These are phyloP conservation scores for Sclerotinia spermophila DNA, from an alignment of 2,329 filamentous ascomycete genomes.

Conservation along the genomic window DNA sequence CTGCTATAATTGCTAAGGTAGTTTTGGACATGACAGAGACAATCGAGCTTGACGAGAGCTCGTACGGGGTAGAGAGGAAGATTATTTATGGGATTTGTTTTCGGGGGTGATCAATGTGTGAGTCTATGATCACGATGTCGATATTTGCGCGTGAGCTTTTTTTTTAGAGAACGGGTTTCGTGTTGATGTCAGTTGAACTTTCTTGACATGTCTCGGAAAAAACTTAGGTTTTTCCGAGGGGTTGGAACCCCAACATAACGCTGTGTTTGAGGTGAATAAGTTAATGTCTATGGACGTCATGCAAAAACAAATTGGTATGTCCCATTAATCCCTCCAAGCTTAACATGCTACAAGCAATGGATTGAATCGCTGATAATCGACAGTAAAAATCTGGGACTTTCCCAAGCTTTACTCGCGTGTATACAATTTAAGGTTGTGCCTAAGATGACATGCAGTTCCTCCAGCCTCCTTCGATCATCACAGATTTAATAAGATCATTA, in stretches of 20 bases:
- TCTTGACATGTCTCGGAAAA: conserved; percentile 10
- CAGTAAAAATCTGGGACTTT: not conserved
- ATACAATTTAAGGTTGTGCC: not conserved
- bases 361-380: not conserved
- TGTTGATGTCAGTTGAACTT: conserved; percentile 15
- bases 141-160: conserved; percentile 18
- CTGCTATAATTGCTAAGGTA: conserved; percentile 71
- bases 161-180: conserved; percentile 15
- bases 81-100: conserved; percentile 13
- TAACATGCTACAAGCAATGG: not conserved
- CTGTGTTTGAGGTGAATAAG: not conserved
- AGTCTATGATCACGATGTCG: conserved; percentile 18
- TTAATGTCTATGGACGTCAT: not conserved
- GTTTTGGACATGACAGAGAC: conserved; percentile 65
- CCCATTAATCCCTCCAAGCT: not conserved
- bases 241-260: not conserved
- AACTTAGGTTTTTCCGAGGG: conserved; percentile 5
- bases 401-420: not conserved
- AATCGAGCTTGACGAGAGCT: conserved; percentile 17
- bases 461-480: not conserved
- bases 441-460: rapidly evolving
- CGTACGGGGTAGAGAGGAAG: conserved; percentile 2
- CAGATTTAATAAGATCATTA: not conserved
- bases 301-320: not conserved
- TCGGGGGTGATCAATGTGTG: not conserved